A percentile compares a stretch with the other conserved stretches of the same genome.
Evolutionary conservation across 306 rosid species (phyloP).

Genomic region (Albizia julibrissin): DNA sequence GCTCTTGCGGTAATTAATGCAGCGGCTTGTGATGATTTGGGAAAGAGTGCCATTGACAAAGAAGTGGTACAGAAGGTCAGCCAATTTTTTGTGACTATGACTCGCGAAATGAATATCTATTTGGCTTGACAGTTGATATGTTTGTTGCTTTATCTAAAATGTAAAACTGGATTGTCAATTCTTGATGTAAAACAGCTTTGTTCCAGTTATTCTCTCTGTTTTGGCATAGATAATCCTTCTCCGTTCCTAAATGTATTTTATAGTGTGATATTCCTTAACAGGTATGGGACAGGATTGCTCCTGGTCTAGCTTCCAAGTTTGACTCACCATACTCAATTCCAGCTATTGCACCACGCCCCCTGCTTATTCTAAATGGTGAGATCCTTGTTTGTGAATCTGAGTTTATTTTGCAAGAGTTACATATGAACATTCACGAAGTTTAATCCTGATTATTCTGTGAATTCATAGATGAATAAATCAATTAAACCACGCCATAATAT

Average conservation of each 20-base stretch:
- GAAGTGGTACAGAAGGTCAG: constrained; percentile 92
- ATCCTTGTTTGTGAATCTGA: constrained; percentile 5
- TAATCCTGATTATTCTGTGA: constrained; percentile 6
- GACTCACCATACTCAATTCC: constrained; percentile 75
- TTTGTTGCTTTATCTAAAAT: constrained; percentile 6
- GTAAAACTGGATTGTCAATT: constrained; percentile 15
- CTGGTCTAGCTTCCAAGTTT: constrained; percentile 79
- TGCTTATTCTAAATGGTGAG: constrained; percentile 76
- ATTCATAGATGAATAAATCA: constrained; percentile 16
- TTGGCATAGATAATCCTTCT: constrained; percentile 18
- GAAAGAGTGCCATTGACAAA: constrained; percentile 63
- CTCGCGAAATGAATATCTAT: constrained; percentile 19
- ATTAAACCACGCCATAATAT: constrained; percentile 6
- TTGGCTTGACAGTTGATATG: constrained; percentile 31
- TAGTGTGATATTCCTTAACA: constrained; percentile 38
- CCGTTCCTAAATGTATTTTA: background rate
- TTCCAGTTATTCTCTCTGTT: constrained; percentile 13
- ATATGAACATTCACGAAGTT: constrained; percentile 3
- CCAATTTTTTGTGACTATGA: constrained; percentile 9
- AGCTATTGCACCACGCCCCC: constrained; percentile 77
- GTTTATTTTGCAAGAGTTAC: background rate
- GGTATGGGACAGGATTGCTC: constrained; percentile 97
- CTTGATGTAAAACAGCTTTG: constrained; percentile 24
- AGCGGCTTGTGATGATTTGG: constrained; percentile 71
- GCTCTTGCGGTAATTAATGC: constrained; percentile 40